Evolutionary conservation across 2,329 filamentous ascomycete genomes (phyloP).

Genomic region (Fusarium luffae): DNA sequence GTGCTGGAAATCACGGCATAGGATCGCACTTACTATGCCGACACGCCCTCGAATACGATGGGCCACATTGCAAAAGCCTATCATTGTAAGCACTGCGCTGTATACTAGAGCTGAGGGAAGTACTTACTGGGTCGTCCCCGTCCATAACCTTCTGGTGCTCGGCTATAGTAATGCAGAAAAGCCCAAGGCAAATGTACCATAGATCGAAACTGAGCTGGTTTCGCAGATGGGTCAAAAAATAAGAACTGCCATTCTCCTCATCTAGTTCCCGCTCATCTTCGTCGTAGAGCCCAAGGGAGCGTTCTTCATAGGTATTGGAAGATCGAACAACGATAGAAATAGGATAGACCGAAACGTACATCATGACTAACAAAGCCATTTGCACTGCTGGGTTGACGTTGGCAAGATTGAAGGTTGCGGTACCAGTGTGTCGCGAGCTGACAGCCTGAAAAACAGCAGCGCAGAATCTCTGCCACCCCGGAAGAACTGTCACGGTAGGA

Average conservation of each 20-base stretch:
- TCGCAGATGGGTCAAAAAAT: conserved; percentile 50
- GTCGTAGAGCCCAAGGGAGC: conserved; percentile 68
- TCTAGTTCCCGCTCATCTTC: conserved; percentile 41
- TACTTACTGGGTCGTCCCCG: conserved; percentile 40
- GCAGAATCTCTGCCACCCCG: conserved; percentile 59
- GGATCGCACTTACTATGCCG: conserved; percentile 47
- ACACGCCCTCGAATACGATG: conserved; percentile 51
- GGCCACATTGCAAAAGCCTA: conserved; percentile 49
- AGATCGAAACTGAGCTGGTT: conserved; percentile 56
- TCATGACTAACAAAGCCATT: conserved; percentile 71
- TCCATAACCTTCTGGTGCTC: conserved; percentile 46
- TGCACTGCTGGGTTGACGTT: conserved; percentile 65
- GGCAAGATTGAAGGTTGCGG: conserved; percentile 61
- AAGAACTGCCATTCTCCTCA: conserved; percentile 45
- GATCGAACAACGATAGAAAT: conserved; percentile 71
- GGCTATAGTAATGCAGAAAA: conserved; percentile 51
- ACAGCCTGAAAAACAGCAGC: conserved; percentile 69
- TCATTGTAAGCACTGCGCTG: background rate
- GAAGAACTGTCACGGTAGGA: conserved; percentile 57
- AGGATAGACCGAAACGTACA: conserved; percentile 72
- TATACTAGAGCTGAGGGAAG: accelerated
- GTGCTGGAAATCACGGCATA: background rate
- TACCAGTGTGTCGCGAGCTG: conserved; percentile 61
- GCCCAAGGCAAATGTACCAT: conserved; percentile 55
- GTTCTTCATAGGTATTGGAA: conserved; percentile 71